Evolutionary conservation across 2,329 filamentous ascomycete genomes (phyloP), one percentile per base, ranked within the genome.

Genomic region (Didymella sp.): DNA sequence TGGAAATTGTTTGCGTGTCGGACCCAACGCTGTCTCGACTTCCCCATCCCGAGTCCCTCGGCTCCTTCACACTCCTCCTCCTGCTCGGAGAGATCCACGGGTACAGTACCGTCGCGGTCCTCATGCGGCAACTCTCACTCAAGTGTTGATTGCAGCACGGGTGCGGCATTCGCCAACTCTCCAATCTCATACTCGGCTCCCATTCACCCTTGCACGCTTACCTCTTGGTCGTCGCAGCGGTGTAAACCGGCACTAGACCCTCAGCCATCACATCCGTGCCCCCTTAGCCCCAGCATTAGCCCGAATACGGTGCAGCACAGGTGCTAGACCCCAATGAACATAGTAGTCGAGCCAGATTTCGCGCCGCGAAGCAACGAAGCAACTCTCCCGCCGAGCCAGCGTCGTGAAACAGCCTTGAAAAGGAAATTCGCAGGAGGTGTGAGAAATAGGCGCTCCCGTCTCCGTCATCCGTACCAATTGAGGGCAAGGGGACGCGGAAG

Each of bases 391-490:
- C 35, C 9, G 35, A 21, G 19, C 35, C 35, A 38, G 19, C 17
- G 35, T 4, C 35, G 24, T 12, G 17, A 40, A 15, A 50, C 9
- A 9, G 11, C 19, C 17, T 7, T 38, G 24, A 13, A 40, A 33
- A 9, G 19, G 45, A 15, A 49, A 27, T 2, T 38, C 13, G 8
- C 11, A 0, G 0, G 3, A 3, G 17, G 9, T 28, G 52, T 55
- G 17, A 25, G 38, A 55, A 40, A 19, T 31, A 55, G 52, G 45
- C 52, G 43, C 33, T 55, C 52, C 52, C 52, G 52, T 40, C 43
- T 54, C 50, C 42, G 49, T 41, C 42, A 41, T 31, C 4, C 25
- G 22, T 45, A 25, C 50, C 50, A 44, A 43, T 43, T 5, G 19
- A 17, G 35, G 35, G 17, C 9, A 4, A 13, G 4, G 19, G 17